Percentiles rank a stretch among this genome's conserved stretches.
Conservation (phyloP, 495 filamentous ascomycete species). For the Haplographium delicatum region DNA sequence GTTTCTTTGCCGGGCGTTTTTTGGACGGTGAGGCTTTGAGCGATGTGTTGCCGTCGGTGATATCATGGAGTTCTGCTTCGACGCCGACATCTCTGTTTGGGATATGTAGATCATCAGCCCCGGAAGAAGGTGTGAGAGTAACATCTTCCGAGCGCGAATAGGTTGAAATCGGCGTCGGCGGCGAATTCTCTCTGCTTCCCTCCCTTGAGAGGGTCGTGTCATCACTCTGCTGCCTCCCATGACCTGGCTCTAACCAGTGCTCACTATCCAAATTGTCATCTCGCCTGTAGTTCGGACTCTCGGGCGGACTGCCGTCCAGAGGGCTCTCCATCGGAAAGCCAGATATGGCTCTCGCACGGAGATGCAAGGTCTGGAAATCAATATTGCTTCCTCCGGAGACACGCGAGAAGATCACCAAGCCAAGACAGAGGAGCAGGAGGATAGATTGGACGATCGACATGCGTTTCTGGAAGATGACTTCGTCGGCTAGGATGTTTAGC, state of each 20-base stretch:
- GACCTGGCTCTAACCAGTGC: slow-evolving; percentile 15
- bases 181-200: slow-evolving; percentile 9
- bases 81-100: not conserved
- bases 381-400: slow-evolving; percentile 27
- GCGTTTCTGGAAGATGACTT: slow-evolving; percentile 92
- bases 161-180: slow-evolving; percentile 18
- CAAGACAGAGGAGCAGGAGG: slow-evolving; percentile 81
- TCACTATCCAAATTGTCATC: no score
- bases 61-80: not conserved
- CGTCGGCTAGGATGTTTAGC: slow-evolving; percentile 82
- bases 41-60: not conserved
- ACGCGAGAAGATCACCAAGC: slow-evolving; percentile 72
- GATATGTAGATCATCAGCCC: slow-evolving; percentile 1
- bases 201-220: slow-evolving; percentile 5
- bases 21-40: not conserved
- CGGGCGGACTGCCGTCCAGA: slow-evolving; percentile 9
- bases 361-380: slow-evolving; percentile 15
- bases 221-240: slow-evolving; percentile 9
- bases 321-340: slow-evolving; percentile 16
- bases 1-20: not conserved
- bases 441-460: slow-evolving; percentile 86
- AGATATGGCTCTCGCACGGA: slow-evolving; percentile 1
- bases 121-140: slow-evolving; percentile 18
- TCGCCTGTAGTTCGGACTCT: slow-evolving; percentile 8
- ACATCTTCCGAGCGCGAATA: slow-evolving; percentile 12